Evolutionary conservation across 768 basidiomycete genomes (phyloP).

Genomic region (Mrakia hoshinonis): DNA sequence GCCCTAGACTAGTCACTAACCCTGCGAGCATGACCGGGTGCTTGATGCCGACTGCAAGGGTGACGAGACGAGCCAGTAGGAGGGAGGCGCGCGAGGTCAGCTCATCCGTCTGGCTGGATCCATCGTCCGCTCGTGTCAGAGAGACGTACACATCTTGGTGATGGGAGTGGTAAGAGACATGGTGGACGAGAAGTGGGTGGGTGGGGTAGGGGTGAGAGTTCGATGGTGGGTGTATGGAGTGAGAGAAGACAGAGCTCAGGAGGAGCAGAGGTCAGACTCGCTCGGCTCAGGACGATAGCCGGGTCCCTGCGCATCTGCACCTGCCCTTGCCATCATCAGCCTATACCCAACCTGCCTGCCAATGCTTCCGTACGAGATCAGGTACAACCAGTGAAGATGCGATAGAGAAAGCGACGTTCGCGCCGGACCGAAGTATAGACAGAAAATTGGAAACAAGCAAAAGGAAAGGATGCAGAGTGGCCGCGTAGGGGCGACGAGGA

Average conservation of each 20-base stretch:
- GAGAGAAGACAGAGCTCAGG: not conserved
- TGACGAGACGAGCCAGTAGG: not conserved
- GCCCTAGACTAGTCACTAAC: not conserved
- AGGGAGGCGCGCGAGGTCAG: not conserved
- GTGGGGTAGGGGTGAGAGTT: not conserved
- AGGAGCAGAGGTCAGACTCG: not conserved
- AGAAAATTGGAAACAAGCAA: too few species aligned
- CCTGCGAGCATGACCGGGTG: constrained; percentile 24
- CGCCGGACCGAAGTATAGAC: too few species aligned
- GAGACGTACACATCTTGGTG: constrained; percentile 22
- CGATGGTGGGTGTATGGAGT: not conserved
- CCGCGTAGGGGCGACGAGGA: too few species aligned
- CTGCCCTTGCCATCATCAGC: too few species aligned
- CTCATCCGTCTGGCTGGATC: not conserved
- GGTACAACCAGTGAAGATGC: too few species aligned
- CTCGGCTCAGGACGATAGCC: too few species aligned
- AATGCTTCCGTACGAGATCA: too few species aligned
- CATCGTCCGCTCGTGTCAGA: not conserved
- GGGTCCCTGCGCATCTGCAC: too few species aligned
- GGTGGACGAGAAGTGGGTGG: not conserved
- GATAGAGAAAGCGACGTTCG: too few species aligned
- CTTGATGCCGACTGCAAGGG: constrained; percentile 21
- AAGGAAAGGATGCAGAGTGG: too few species aligned
- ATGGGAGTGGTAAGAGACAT: constrained; percentile 19
- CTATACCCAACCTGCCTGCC: too few species aligned